phyloP scores from a whole-genome alignment of 495 filamentous ascomycete genomes.

The Tuber borchii region DNA sequence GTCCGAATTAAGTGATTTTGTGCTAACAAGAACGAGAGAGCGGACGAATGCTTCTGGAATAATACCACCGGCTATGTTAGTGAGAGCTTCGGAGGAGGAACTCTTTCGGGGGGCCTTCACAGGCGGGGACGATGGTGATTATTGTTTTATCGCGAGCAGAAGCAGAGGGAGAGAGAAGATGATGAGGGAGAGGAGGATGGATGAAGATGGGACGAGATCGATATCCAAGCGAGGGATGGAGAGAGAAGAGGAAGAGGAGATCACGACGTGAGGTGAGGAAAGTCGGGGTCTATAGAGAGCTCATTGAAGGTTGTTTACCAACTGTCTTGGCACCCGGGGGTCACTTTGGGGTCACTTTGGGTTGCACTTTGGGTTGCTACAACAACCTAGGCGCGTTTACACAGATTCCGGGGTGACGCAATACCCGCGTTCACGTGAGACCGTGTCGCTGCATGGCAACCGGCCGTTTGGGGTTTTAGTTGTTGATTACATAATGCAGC shows the following conservation, averaged over 20 bases:
- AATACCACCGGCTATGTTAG: constrained; percentile 1
- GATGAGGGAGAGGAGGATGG: constrained; percentile 10
- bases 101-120: constrained; percentile 23
- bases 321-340: constrained; percentile 25
- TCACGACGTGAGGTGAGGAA: constrained; percentile 31
- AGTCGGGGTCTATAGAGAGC: constrained; percentile 26
- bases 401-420: constrained; percentile 7
- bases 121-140: constrained; percentile 20
- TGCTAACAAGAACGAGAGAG: constrained; percentile 3
- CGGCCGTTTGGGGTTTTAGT: background rate
- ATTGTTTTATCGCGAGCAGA: constrained; percentile 21
- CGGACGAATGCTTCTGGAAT: background rate
- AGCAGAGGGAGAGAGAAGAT: constrained; percentile 4
- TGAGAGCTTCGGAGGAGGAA: constrained; percentile 8
- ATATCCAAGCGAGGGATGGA: constrained; percentile 36
- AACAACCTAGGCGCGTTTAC: constrained; percentile 16
- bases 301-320: constrained; percentile 27
- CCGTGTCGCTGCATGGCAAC: constrained; percentile 31
- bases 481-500: background rate
- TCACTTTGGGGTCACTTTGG: no score
- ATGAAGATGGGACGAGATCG: constrained; percentile 6
- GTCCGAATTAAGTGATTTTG: constrained; percentile 9
- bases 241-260: constrained; percentile 21
- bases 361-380: constrained; percentile 24
- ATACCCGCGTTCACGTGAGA: constrained; percentile 30